Conservation (phyloP, 495 filamentous ascomycete genomes). For the Penicillium simplicissimum region DNA sequence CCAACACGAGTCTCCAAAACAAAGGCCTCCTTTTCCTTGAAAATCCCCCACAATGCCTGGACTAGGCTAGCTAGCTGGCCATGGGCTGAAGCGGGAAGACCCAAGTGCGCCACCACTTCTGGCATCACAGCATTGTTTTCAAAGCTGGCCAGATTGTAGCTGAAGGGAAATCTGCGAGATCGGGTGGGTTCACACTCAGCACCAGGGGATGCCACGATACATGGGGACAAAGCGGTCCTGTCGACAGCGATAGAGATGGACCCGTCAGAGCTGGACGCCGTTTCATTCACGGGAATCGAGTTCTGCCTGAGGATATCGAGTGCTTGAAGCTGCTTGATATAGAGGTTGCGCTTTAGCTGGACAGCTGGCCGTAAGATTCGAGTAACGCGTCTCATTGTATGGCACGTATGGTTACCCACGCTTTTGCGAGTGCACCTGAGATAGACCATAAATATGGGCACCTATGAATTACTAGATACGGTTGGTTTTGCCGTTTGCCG, state of each 20-base stretch:
- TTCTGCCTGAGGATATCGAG: constrained; percentile 58
- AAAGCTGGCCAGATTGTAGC: constrained; percentile 45
- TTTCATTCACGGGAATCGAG: constrained; percentile 49
- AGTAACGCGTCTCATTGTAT: constrained; percentile 46
- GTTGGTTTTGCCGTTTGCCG: no score
- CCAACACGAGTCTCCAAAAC: constrained; percentile 53
- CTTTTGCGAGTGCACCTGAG: constrained; percentile 31
- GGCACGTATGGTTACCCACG: constrained; percentile 56
- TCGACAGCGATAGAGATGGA: constrained; percentile 66
- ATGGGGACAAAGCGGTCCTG: constrained; percentile 62
- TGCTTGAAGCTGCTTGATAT: constrained; percentile 58
- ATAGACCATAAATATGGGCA: constrained; percentile 15
- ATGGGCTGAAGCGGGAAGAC: constrained; percentile 46
- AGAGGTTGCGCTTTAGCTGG: constrained; percentile 55
- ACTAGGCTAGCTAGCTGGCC: constrained; percentile 51
- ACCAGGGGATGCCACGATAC: constrained; percentile 62
- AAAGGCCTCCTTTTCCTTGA: constrained; percentile 68
- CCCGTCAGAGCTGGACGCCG: constrained; percentile 40
- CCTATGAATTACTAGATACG: no score
- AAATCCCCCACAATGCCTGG: constrained; percentile 58
- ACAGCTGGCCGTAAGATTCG: constrained; percentile 8
- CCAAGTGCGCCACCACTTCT: constrained; percentile 51
- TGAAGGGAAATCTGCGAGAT: constrained; percentile 61
- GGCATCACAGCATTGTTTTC: constrained; percentile 37
- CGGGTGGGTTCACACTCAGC: constrained; percentile 36